These are phyloP conservation scores for Scedosporium boydii DNA, from an alignment of 2,329 filamentous ascomycete genomes.

Conservation along the genomic window DNA sequence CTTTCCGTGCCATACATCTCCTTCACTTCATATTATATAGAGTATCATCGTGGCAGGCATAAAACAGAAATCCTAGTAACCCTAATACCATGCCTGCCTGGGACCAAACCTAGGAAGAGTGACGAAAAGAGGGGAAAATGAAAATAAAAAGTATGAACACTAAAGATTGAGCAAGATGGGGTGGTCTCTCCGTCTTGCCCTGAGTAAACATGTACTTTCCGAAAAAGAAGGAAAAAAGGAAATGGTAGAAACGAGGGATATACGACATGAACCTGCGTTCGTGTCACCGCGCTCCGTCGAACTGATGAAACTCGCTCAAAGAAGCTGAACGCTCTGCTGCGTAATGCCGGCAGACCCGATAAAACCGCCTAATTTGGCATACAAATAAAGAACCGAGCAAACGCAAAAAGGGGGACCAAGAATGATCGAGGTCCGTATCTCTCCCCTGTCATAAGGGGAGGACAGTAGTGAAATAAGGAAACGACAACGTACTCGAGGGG, in stretches of 20 bases:
- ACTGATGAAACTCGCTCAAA: not conserved
- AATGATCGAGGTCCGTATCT: not conserved
- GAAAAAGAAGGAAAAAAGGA: not conserved
- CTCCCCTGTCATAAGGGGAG: too few relatives aligned
- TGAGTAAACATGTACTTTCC: not conserved
- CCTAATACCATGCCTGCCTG: not conserved
- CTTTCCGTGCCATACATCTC: not conserved
- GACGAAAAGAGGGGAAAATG: not conserved
- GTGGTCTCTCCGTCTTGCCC: too few relatives aligned
- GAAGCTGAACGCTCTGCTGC: not conserved
- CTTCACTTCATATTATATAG: not conserved
- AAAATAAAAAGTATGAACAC: slow-evolving; percentile 1
- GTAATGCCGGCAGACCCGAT: not conserved
- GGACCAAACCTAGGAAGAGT: not conserved
- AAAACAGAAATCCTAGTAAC: not conserved
- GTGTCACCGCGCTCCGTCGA: not conserved
- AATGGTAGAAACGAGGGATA: not conserved
- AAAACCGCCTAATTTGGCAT: not conserved
- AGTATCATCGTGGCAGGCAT: not conserved
- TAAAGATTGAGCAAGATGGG: too few relatives aligned
- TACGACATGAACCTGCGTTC: not conserved
- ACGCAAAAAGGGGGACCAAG: not conserved
- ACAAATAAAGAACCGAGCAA: not conserved
- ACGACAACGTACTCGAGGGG: not conserved
- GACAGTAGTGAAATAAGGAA: not conserved